Percentiles rank a stretch among this genome's conserved stretches.
These are phyloP conservation scores for Stylonectria norvegica DNA, from an alignment of 2,329 filamentous ascomycete genomes.

Conservation along the genomic window DNA sequence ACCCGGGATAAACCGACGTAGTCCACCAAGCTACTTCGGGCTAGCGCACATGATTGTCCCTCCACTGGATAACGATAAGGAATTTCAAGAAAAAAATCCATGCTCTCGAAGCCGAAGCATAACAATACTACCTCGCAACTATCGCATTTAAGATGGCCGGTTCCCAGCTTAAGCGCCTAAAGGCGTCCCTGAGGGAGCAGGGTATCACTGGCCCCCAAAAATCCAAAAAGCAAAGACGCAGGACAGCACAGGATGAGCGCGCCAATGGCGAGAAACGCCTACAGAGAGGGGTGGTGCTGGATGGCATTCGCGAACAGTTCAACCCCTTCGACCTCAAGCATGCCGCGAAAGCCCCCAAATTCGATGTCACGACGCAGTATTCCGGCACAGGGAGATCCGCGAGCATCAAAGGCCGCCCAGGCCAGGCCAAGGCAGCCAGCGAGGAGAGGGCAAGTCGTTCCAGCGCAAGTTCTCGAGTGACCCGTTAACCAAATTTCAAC, in stretches of 20 bases:
- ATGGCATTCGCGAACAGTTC: conserved; percentile 89
- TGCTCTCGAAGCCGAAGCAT: conserved; percentile 4
- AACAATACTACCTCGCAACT: conserved; percentile 13
- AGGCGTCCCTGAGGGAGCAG: conserved; percentile 82
- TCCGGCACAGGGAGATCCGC: conserved; percentile 49
- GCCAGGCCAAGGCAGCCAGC: conserved; percentile 77
- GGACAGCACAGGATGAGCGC: conserved; percentile 63
- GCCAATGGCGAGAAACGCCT: conserved; percentile 68
- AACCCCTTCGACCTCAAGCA: conserved; percentile 96
- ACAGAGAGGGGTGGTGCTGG: conserved; percentile 72
- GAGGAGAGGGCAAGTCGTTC: conserved; percentile 68
- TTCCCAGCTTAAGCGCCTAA: conserved; percentile 94
- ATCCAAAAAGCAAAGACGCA: conserved; percentile 90
- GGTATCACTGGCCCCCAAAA: conserved; percentile 88
- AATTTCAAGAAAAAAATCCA: conserved; percentile 23
- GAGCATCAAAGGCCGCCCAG: conserved; percentile 69
- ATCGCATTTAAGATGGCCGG: conserved; percentile 67
- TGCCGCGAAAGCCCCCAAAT: conserved; percentile 73
- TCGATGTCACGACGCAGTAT: conserved; percentile 72
- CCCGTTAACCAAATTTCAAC: conserved; percentile 14
- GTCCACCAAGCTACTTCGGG: no score
- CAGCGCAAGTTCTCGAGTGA: background rate
- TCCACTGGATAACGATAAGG: conserved; percentile 32
- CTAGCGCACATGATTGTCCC: no score
- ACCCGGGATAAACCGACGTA: no score